Evolutionary conservation across 2,329 filamentous ascomycete species (phyloP).

Genomic region (Fusarium aywerte): DNA sequence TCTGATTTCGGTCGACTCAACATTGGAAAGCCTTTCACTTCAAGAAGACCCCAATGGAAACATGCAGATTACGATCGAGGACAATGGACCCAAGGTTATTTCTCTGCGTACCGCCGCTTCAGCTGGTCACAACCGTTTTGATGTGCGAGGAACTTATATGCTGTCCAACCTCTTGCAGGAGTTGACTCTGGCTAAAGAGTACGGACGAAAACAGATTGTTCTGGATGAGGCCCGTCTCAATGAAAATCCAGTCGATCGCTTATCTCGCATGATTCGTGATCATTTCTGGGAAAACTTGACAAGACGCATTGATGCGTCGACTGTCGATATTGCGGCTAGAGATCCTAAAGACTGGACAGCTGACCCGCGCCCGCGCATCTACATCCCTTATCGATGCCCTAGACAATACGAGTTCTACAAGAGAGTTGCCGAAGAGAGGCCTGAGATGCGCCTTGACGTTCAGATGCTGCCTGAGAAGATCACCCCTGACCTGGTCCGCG

Average conservation of each 20-base stretch:
- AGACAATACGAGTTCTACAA: constrained; percentile 92
- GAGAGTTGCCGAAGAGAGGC: constrained; percentile 78
- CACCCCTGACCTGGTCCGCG: constrained; percentile 81
- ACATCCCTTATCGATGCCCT: constrained; percentile 84
- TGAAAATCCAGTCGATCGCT: constrained; percentile 91
- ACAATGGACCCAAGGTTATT: constrained; percentile 90
- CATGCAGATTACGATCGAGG: constrained; percentile 97
- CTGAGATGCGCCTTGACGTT: constrained; percentile 89
- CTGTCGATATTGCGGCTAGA: constrained; percentile 83
- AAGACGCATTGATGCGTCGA: constrained; percentile 86
- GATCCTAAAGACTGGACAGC: constrained; percentile 97
- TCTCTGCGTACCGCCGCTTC: constrained; percentile 86
- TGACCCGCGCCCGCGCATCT: constrained; percentile 90
- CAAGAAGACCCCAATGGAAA: constrained; percentile 95
- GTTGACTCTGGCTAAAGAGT: constrained; percentile 89
- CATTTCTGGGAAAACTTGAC: constrained; percentile 95
- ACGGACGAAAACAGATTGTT: constrained; percentile 87
- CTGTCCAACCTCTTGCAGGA: constrained; percentile 96
- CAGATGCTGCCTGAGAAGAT: constrained; percentile 80
- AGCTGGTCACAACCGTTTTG: constrained; percentile 86
- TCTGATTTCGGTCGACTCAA: constrained; percentile 86
- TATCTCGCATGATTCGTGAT: constrained; percentile 86
- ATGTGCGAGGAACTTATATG: constrained; percentile 96
- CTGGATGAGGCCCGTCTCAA: constrained; percentile 91
- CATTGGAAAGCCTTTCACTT: constrained; percentile 79